Evolutionary conservation across 805 yeast genomes (phyloP).

Genomic region (Ogataea angusta): DNA sequence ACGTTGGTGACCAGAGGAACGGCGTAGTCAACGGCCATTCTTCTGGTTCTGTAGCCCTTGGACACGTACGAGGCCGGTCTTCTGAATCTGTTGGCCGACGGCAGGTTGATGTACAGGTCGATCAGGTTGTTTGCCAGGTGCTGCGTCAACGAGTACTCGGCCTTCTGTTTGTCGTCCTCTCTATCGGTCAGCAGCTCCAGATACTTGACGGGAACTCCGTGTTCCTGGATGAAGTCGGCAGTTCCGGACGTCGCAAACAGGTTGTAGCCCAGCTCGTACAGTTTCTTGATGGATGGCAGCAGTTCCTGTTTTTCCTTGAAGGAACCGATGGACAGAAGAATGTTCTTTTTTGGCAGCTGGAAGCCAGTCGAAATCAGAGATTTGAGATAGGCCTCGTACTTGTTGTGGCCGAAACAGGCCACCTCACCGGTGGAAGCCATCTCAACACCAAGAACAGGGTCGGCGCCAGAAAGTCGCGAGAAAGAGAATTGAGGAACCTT

Average conservation of each 20-base stretch:
- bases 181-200: slow-evolving; percentile 79
- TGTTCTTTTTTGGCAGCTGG: slow-evolving; percentile 91
- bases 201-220: slow-evolving; percentile 90
- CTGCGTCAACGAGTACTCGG: slow-evolving; percentile 92
- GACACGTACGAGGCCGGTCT: slow-evolving; percentile 98
- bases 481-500: slow-evolving; percentile 98
- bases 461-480: slow-evolving; percentile 96
- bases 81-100: slow-evolving; percentile 94
- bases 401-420: slow-evolving; percentile 93
- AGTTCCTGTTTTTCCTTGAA: slow-evolving; percentile 94
- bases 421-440: slow-evolving; percentile 99
- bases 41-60: slow-evolving; percentile 96
- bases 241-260: slow-evolving; percentile 99
- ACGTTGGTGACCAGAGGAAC: slow-evolving; percentile 97
- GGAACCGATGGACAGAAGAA: slow-evolving; percentile 91
- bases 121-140: slow-evolving; percentile 96
- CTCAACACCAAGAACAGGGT: slow-evolving; percentile 96
- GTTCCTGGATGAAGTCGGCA: slow-evolving; percentile 96
- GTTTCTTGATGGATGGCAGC: slow-evolving; percentile 78
- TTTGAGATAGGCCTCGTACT: slow-evolving; percentile 95
- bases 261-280: slow-evolving; percentile 81
- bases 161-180: slow-evolving; percentile 71
- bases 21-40: slow-evolving; percentile 99
- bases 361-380: slow-evolving; percentile 94
- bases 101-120: slow-evolving; percentile 93